Evolutionary conservation across 1,284 basidiomycete species (phyloP).

Genomic region (Xerocomus nothofagi): DNA sequence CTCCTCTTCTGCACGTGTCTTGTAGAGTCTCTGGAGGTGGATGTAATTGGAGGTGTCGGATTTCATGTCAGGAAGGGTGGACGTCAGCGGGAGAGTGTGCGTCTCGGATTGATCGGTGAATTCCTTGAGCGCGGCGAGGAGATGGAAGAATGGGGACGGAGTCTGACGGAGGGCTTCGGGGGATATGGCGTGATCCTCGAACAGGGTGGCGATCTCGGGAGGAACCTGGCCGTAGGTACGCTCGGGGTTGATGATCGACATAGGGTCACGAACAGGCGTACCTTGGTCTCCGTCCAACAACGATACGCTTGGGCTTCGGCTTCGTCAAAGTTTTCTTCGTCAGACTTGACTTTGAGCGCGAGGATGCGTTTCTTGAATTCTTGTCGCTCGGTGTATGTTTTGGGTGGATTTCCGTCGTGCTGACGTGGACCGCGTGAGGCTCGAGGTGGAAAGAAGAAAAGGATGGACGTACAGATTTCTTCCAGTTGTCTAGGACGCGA

Average conservation of each 20-base stretch:
- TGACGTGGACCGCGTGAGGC: slow-evolving; percentile 32
- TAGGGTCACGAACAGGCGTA: slow-evolving; percentile 30
- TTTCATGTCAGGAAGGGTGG: slow-evolving; percentile 94
- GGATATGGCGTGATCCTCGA: slow-evolving; percentile 54
- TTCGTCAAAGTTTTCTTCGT: slow-evolving; percentile 98
- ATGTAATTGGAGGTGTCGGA: slow-evolving; percentile 85
- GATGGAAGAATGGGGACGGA: slow-evolving; percentile 79
- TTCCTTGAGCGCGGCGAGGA: slow-evolving; percentile 75
- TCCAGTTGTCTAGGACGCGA: slow-evolving; percentile 81
- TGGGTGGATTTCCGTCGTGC: slow-evolving; percentile 68
- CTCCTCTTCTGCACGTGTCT: slow-evolving; percentile 68
- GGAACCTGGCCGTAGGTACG: slow-evolving; percentile 49
- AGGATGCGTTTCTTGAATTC: slow-evolving; percentile 72
- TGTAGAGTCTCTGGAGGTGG: slow-evolving; percentile 77
- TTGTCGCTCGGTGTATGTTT: slow-evolving; percentile 67
- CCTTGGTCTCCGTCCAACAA: slow-evolving; percentile 64
- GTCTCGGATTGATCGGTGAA: slow-evolving; percentile 51
- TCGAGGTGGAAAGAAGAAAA: background rate
- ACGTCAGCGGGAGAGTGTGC: slow-evolving; percentile 52
- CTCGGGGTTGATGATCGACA: background rate
- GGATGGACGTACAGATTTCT: slow-evolving; percentile 51
- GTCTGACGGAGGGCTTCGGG: slow-evolving; percentile 36
- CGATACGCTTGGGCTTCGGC: slow-evolving; percentile 81
- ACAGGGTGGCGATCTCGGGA: slow-evolving; percentile 61
- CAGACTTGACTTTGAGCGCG: slow-evolving; percentile 64